phyloP scores from a whole-genome alignment of 1,284 basidiomycete species.

The Ganoderma multipileum region DNA sequence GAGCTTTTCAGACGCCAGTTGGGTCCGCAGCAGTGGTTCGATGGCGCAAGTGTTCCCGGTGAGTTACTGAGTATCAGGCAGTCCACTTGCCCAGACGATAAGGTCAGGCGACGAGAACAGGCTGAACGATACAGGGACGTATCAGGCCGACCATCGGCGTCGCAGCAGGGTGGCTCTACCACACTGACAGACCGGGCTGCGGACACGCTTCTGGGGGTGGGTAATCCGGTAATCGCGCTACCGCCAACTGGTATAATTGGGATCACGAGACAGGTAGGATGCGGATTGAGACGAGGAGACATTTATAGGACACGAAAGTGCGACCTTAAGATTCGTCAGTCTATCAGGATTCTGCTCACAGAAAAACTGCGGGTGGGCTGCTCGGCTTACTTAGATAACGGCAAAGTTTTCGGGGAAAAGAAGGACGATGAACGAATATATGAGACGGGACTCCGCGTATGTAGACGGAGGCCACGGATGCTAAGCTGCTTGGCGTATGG shows the following conservation, averaged over 20 bases:
- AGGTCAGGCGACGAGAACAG: constrained; percentile 3
- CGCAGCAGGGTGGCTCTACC: constrained; percentile 1
- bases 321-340: not conserved
- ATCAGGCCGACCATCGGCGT: constrained; percentile 7
- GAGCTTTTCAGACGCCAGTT: not conserved
- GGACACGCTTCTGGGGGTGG: not conserved
- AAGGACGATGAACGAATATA: not conserved
- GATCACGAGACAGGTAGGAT: not conserved
- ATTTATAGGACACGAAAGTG: not conserved
- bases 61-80: not conserved
- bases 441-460: not conserved
- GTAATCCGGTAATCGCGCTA: not conserved
- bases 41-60: not conserved
- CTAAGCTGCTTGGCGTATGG: not conserved
- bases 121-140: not conserved
- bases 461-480: not conserved
- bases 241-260: not conserved
- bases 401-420: not conserved
- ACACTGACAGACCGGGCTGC: not conserved
- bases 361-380: not conserved
- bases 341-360: not conserved
- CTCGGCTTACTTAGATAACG: not conserved
- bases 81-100: not conserved
- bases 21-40: constrained; percentile 2
- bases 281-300: not conserved